Evolutionary conservation across 306 rosid genomes (phyloP).

Genomic region (Alnus glutinosa): DNA sequence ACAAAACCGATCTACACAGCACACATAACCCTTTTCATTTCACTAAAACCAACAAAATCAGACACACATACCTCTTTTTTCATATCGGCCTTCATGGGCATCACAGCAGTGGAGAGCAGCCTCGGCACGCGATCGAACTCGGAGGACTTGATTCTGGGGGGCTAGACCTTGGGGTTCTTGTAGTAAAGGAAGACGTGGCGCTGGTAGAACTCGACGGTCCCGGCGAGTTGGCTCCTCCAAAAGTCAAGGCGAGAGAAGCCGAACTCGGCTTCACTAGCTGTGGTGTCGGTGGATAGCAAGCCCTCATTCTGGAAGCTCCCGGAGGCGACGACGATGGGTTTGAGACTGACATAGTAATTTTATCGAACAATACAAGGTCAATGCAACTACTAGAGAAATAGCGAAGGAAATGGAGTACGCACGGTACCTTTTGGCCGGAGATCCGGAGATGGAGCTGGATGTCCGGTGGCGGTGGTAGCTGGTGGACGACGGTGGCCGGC

Average conservation of each 20-base stretch:
- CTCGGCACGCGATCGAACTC: conserved; percentile 96
- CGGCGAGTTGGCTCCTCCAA: conserved; percentile 57
- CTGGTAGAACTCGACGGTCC: conserved; percentile 74
- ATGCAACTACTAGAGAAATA: too few species aligned
- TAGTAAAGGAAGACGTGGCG: conserved; percentile 87
- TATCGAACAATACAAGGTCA: too few species aligned
- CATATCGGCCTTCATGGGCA: conserved; percentile 68
- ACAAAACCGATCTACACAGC: neutral
- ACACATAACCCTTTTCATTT: neutral
- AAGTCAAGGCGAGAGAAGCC: conserved; percentile 74
- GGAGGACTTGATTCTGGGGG: conserved; percentile 87
- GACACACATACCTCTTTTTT: conserved; percentile 56
- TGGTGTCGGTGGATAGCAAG: conserved; percentile 29
- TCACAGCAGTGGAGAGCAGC: conserved; percentile 80
- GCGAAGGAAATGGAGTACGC: too few species aligned
- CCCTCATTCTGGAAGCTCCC: conserved; percentile 92
- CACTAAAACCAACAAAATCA: neutral
- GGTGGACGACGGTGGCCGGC: too few species aligned
- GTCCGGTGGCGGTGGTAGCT: too few species aligned
- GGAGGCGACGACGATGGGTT: conserved; percentile 61
- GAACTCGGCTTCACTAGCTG: conserved; percentile 53
- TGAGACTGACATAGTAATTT: too few species aligned
- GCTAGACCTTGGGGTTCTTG: conserved; percentile 85
- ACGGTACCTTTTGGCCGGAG: too few species aligned
- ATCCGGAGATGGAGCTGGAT: too few species aligned